Conservation (phyloP, 805 yeast genomes). For the Cyberlindnera xishuangbannaensis region DNA sequence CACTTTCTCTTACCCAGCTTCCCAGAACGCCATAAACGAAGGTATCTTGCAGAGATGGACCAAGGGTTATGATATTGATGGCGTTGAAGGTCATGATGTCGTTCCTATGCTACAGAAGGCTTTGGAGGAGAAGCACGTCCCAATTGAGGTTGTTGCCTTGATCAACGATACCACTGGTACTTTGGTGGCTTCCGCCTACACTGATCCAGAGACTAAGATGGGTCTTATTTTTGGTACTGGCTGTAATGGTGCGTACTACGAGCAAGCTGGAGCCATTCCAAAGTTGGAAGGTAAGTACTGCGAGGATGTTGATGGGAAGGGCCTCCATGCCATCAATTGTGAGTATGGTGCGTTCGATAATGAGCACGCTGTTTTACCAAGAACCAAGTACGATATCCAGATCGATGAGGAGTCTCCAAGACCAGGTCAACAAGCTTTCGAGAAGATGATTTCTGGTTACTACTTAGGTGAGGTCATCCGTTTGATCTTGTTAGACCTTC, state of each 20-base stretch:
- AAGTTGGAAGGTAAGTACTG: conserved; percentile 71
- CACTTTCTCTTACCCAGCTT: conserved; percentile 89
- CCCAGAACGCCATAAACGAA: conserved; percentile 74
- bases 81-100: conserved; percentile 92
- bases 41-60: conserved; percentile 96
- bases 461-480: conserved; percentile 91
- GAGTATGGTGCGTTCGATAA: conserved; percentile 98
- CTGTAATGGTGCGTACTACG: conserved; percentile 95
- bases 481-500: conserved; percentile 68
- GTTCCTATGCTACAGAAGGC: conserved; percentile 86
- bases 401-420: conserved; percentile 88
- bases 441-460: conserved; percentile 96
- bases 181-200: conserved; percentile 88
- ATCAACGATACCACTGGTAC: conserved; percentile 98
- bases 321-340: conserved; percentile 94
- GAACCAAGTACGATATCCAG: conserved; percentile 79
- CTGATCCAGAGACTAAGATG: conserved; percentile 84
- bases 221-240: conserved; percentile 98
- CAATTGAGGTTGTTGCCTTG: conserved; percentile 84
- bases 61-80: conserved; percentile 90
- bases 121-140: conserved; percentile 55
- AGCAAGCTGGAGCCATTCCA: conserved; percentile 62
- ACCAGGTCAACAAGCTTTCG: conserved; percentile 93
- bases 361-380: conserved; percentile 76
- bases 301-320: conserved; percentile 53